Conservation (phyloP, 345 rosid species). For the Lagerstroemia speciosa region DNA sequence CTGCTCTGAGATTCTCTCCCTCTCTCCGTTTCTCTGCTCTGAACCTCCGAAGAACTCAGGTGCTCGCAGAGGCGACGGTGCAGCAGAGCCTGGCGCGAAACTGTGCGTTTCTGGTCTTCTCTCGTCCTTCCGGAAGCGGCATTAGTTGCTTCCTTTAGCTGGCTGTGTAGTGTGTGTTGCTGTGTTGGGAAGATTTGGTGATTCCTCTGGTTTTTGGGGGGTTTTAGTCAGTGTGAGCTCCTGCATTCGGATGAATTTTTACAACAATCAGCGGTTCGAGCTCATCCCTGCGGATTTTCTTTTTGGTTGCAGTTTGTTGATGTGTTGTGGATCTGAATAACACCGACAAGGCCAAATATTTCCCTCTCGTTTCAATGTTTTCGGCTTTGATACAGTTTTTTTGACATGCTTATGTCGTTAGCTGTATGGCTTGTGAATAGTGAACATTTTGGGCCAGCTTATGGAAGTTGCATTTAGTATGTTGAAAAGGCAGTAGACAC, state of each 20-base stretch:
- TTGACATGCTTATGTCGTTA: not conserved
- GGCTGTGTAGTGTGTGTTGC: not conserved
- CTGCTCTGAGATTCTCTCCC: not conserved
- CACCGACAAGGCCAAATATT: not conserved
- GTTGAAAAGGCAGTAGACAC: not conserved
- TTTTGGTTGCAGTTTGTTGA: not conserved
- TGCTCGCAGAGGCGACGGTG: not conserved
- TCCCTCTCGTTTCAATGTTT: not conserved
- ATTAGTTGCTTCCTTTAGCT: not conserved
- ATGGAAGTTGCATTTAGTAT: not conserved
- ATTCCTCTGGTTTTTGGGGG: not conserved
- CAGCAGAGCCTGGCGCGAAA: not conserved
- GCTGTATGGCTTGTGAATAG: not conserved
- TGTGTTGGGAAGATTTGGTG: not conserved
- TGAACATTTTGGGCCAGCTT: not conserved
- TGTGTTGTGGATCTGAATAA: not conserved
- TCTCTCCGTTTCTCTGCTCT: not conserved
- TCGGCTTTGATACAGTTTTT: not conserved
- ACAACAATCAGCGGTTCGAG: not conserved
- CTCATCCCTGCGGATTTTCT: not conserved
- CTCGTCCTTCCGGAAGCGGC: not conserved
- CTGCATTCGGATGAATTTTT: slow-evolving; percentile 1
- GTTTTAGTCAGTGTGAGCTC: not conserved
- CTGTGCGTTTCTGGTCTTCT: not conserved
- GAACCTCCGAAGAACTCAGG: not conserved